These are phyloP conservation scores for Clavispora fructus DNA, from an alignment of 805 yeast genomes.

Conservation along the genomic window DNA sequence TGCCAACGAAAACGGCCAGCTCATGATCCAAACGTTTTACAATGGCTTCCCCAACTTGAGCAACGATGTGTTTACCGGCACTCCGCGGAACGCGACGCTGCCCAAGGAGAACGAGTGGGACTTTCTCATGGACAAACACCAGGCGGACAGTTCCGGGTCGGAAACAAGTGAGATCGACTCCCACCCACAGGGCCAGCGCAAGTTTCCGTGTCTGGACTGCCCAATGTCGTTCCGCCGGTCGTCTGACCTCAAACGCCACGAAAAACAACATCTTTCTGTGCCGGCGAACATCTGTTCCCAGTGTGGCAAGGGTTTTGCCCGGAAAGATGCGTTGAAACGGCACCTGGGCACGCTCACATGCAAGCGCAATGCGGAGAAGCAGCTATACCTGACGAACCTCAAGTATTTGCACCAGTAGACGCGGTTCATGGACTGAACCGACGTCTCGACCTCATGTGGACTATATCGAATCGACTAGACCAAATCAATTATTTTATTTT, in stretches of 20 bases:
- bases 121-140: conserved; percentile 16
- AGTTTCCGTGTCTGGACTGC: conserved; percentile 57
- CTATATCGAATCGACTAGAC: background rate
- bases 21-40: conserved; percentile 39
- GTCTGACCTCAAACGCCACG: conserved; percentile 68
- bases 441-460: background rate
- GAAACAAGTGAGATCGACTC: background rate
- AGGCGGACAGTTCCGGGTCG: conserved; percentile 2
- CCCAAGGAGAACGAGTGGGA: conserved; percentile 30
- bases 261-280: conserved; percentile 64
- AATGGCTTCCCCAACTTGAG: conserved; percentile 40
- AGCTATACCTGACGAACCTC: conserved; percentile 31
- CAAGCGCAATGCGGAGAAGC: conserved; percentile 60
- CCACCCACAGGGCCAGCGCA: conserved; percentile 19
- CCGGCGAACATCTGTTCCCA: conserved; percentile 70
- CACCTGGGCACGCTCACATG: conserved; percentile 74
- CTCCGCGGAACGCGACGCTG: conserved; percentile 1
- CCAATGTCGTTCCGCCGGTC: conserved; percentile 60
- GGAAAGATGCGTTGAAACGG: conserved; percentile 76
- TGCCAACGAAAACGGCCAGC: conserved; percentile 36
- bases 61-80: conserved; percentile 31
- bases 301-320: conserved; percentile 80
- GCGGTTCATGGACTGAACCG: background rate
- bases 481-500: too few relatives aligned
- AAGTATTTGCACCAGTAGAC: conserved; percentile 9